Conservation (phyloP, 2,329 filamentous ascomycete genomes). For the Karstenula rhodostoma region DNA sequence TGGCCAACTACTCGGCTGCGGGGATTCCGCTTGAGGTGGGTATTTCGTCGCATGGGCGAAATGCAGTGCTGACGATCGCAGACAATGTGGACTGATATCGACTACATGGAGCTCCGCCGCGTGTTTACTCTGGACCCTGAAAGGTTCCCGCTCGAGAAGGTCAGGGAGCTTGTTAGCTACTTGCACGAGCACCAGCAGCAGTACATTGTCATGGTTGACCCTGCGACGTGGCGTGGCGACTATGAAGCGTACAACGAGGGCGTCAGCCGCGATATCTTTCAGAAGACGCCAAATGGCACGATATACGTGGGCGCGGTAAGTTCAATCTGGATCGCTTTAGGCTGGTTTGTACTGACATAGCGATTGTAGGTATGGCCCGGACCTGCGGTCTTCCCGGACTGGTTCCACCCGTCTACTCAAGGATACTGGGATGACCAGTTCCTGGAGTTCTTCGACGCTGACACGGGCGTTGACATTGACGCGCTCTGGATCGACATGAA, state of each 20-base stretch:
- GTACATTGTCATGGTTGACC: slow-evolving; percentile 82
- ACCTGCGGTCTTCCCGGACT: slow-evolving; percentile 76
- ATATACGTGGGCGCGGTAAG: slow-evolving; percentile 69
- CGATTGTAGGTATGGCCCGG: slow-evolving; percentile 67
- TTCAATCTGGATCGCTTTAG: not conserved
- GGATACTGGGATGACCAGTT: slow-evolving; percentile 77
- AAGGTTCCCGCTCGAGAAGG: slow-evolving; percentile 66
- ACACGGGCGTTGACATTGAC: slow-evolving; percentile 76
- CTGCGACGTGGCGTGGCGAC: slow-evolving; percentile 59
- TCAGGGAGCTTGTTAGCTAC: slow-evolving; percentile 71
- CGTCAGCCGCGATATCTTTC: slow-evolving; percentile 62
- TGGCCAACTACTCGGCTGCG: slow-evolving; percentile 72
- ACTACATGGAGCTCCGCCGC: slow-evolving; percentile 69
- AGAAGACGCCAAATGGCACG: slow-evolving; percentile 63
- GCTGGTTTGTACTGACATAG: not conserved
- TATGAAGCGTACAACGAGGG: slow-evolving; percentile 70
- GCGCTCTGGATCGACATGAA: slow-evolving; percentile 67
- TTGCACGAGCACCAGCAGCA: slow-evolving; percentile 73
- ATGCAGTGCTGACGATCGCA: slow-evolving; percentile 53
- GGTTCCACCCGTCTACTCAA: slow-evolving; percentile 72
- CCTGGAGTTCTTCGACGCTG: slow-evolving; percentile 67
- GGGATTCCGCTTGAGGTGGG: slow-evolving; percentile 61
- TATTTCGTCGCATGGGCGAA: not conserved
- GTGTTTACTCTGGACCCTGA: slow-evolving; percentile 72
- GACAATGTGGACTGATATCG: slow-evolving; percentile 77